Base-by-base conservation (phyloP, 306 rosid species). In the Betula pendula region DNA sequence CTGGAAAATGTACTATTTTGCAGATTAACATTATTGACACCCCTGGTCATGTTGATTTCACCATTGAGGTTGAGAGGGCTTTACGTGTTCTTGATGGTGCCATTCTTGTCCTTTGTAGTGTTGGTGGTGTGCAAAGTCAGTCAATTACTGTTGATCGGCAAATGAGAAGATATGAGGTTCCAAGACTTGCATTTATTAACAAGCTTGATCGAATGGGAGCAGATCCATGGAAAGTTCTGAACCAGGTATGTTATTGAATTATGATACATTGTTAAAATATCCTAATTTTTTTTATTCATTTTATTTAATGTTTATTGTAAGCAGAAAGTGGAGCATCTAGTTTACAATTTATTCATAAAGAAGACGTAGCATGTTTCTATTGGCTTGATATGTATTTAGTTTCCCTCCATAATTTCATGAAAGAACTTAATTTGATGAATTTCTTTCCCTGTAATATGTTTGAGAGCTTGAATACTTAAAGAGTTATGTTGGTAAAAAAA, bases 121-220 rank as follows among this genome's bases (percentile, higher is more conserved):
- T 95, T 80, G 99, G 97, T 72, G 97, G 97, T 53, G 99, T 95
- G 83, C 99, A 95, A 77, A 95, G 97, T 87, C 99, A 95, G 87
- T 95, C 99, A 20, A 95, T 95, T 66, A 92, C 99, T 17, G 97
- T 95, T 80, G 97, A 95, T 89, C 78, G 99, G 74, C 99, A 95
- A 84, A 95, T 95, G 99, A 92, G 90, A 84, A 85, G 97, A 88
- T 95, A 92, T 5, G 97, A 92, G 49, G 99, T 95, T 83, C 99
- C 99, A 42, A 87, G 97, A 81, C 73, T 95, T 84, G 99, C 99
- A 75, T 95, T 95, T 81, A 92, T 95, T 56, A 95, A 95, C 83
- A 95, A 95, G 82, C 97, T 95, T 53, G 99, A 95, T 74, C 86
- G 99, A 76, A 95, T 95, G 99, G 99, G 99, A 84, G 99, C 99